Percentiles rank a stretch among this genome's conserved stretches.
Conservation (phyloP, 306 rosid genomes). For the Vigna mungo region DNA sequence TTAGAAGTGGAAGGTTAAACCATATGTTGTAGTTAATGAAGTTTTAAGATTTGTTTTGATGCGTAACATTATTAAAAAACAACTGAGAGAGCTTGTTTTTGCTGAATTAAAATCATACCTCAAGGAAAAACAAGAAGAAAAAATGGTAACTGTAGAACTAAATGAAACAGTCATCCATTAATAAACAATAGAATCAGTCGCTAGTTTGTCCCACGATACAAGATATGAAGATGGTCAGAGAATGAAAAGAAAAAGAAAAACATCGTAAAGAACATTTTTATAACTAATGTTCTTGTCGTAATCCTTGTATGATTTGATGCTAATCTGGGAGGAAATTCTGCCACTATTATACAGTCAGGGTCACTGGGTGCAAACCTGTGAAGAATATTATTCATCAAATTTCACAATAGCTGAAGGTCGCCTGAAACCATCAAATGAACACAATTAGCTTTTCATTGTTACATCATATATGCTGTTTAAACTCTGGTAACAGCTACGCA, state of each 20-base stretch:
- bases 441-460: conserved; percentile 36
- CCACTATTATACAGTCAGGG: conserved; percentile 13
- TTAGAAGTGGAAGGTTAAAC: too few relatives aligned
- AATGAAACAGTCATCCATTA: not conserved
- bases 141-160: conserved; percentile 12
- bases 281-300: conserved; percentile 4
- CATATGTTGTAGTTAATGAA: too few relatives aligned
- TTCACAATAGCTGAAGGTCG: conserved; percentile 16
- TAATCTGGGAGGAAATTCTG: conserved; percentile 24
- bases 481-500: conserved; percentile 25
- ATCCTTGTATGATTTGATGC: conserved; percentile 11
- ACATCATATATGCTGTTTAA: conserved; percentile 28
- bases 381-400: conserved; percentile 10
- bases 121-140: conserved; percentile 35
- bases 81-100: not conserved
- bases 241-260: not conserved
- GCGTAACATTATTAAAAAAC: too few relatives aligned
- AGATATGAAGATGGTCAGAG: conserved; percentile 24
- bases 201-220: conserved; percentile 14
- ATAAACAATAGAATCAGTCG: conserved; percentile 29
- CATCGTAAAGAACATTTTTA: not conserved
- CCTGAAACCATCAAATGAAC: conserved; percentile 43
- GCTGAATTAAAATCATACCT: not conserved
- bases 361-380: conserved; percentile 28
- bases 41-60: too few relatives aligned